Base-by-base conservation (phyloP, 257 asterid genomes). In the Striga asiatica region DNA sequence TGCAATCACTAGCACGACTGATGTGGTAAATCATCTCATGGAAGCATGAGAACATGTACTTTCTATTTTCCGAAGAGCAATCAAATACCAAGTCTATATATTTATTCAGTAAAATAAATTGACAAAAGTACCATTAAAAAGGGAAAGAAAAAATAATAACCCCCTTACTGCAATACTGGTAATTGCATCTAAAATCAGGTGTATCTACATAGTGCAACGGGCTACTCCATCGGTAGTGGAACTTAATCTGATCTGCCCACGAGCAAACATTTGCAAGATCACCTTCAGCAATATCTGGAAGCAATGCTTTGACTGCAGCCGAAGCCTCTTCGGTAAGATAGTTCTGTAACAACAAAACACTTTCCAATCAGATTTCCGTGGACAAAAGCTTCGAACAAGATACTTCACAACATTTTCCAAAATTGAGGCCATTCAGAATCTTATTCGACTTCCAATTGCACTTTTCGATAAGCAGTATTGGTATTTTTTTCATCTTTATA, bases 171-270 rank as follows among this genome's bases (percentile, higher is more conserved):
- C 94, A 80, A 62, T 87, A 87, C 9, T 61, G 20, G 61, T 91
- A 91, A 76, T 87, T 91, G 76, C 98, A 91, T 59, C 80, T 60
- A 65, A 87, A 91, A 68, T 91, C 98, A 50, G 98, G 98, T 39
- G 98, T 91, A 65, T 91, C 92, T 3, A 76, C 75, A 64, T 74
- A 91, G 70, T 91, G 98, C 64, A 91, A 76, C 47, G 86, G 65
- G 25, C 76, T 67, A 62, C 94, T 87, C 98, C 98, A 87, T 63
- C 75, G 76, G 68, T 87, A 84, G 77, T 80, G 88, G 56, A 16
- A 54, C 14, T 65, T 49, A 72, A 87, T 62, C 62, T 82, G 62
- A 60, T 91, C 98, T 0, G 98, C 49, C 98, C 98, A 91, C 43
- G 85, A 65, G 78, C 98, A 91, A 58, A 87, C 88, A 65, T 72